Base-by-base conservation (phyloP, 176 grass and related monocot species). In the Aegilops sharonensis region DNA sequence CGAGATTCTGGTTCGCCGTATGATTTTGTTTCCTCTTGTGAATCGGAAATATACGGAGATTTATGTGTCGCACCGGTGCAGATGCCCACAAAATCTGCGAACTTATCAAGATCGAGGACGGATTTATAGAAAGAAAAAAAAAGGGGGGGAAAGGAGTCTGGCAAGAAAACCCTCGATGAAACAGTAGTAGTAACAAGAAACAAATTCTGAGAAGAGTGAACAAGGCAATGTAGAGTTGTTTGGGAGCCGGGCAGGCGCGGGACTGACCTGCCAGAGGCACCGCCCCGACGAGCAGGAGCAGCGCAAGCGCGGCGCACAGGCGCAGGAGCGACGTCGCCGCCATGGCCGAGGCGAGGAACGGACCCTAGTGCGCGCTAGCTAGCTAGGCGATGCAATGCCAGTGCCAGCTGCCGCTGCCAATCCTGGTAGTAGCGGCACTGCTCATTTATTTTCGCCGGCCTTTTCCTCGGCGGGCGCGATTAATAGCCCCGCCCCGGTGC, bases 201-300 rank as follows among this genome's bases (percentile, higher is more conserved):
- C 70, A 54, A 17, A 54, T 54, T 18, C 15, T 7, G 50, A 43
- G 1, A 21, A 47, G 3, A 9, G 0, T 1, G 66, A 15, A 68
- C 15, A 36, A 20, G 17, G 66, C 66, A 30, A 68, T 68, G 64
- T 6, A 3, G 27, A 8, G 27, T 1, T 32, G 0, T 31, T 7
- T 15, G 12, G 40, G 1, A 45, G 42, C 39, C 39, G 39, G 39
- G 39, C 39, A 45, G 39, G 40, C 40, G 40, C 2, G 0, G 18
- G 2, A 74, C 78, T 36, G 27, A 90, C 84, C 83, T 64, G 88
- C n/a, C 9, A 21, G n/a, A 62, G 72, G 78, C 40, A 60, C 6
- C 0, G 14, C 3, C 3, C 11, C 36, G 52, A 75, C 50, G 84
- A 90, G 30, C 50, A 82, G 78, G 78, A 90, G 30, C 50, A 82